phyloP scores from a whole-genome alignment of 1,284 basidiomycete genomes.

The Fistulinella cinereoalba region DNA sequence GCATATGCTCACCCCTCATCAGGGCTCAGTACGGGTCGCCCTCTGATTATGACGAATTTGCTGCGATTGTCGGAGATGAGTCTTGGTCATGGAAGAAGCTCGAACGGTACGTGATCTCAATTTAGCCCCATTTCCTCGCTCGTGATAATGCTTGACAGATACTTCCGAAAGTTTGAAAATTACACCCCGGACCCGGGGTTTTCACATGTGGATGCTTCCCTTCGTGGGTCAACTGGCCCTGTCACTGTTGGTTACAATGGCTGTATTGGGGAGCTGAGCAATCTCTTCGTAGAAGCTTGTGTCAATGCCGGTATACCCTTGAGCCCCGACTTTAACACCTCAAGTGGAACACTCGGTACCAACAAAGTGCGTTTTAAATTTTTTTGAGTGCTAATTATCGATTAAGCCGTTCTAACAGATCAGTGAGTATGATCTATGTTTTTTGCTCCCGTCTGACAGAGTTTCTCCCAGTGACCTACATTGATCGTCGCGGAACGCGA shows the following conservation, averaged over 20 bases:
- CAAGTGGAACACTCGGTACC: conserved; percentile 28
- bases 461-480: conserved; percentile 54
- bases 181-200: conserved; percentile 47
- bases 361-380: conserved; percentile 24
- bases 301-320: conserved; percentile 31
- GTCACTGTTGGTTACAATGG: conserved; percentile 39
- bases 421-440: conserved; percentile 31
- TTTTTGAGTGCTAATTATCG: not conserved
- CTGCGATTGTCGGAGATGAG: conserved; percentile 50
- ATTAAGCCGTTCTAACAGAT: conserved; percentile 25
- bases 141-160: conserved; percentile 40
- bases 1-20: conserved; percentile 2
- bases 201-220: conserved; percentile 44
- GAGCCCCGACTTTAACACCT: conserved; percentile 33
- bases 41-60: conserved; percentile 70
- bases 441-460: not conserved
- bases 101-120: conserved; percentile 34
- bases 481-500: conserved; percentile 47
- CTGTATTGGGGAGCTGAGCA: conserved; percentile 19
- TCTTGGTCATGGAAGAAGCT: conserved; percentile 64
- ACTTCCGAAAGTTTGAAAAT: conserved; percentile 60
- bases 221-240: conserved; percentile 49
- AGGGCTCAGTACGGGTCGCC: conserved; percentile 72
- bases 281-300: conserved; percentile 28
- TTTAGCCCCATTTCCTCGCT: not conserved